These are phyloP conservation scores for Colletotrichum lindemuthianum DNA, from an alignment of 2,329 filamentous ascomycete species.

Conservation along the genomic window DNA sequence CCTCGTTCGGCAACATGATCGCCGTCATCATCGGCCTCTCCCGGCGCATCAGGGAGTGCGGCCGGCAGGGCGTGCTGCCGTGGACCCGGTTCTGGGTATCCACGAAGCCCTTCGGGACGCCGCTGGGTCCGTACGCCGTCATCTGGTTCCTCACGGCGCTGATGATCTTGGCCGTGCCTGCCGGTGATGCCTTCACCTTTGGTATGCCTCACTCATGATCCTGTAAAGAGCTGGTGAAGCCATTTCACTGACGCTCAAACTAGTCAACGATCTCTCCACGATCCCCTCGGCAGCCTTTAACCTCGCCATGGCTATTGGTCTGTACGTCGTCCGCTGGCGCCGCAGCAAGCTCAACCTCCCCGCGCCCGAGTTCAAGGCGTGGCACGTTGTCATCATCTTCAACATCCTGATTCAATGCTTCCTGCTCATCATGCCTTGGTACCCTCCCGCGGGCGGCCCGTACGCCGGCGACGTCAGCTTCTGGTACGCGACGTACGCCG, in stretches of 20 bases:
- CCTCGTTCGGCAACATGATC: slow-evolving; percentile 67
- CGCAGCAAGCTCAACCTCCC: slow-evolving; percentile 61
- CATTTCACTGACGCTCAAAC: neutral
- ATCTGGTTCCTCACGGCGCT: slow-evolving; percentile 67
- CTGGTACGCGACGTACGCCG: slow-evolving; percentile 77
- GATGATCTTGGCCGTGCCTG: slow-evolving; percentile 69
- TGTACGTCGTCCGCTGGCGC: slow-evolving; percentile 66
- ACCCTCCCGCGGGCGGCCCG: slow-evolving; percentile 68
- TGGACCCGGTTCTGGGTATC: slow-evolving; percentile 69
- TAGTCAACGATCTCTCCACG: slow-evolving; percentile 51
- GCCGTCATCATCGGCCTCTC: slow-evolving; percentile 65
- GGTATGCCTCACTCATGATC: slow-evolving; percentile 43
- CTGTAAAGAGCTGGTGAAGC: slow-evolving; percentile 41
- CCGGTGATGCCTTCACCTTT: slow-evolving; percentile 73
- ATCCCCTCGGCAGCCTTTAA: slow-evolving; percentile 70
- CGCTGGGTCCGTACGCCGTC: slow-evolving; percentile 65
- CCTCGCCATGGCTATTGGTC: slow-evolving; percentile 64
- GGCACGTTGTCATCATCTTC: slow-evolving; percentile 68
- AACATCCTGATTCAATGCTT: slow-evolving; percentile 69
- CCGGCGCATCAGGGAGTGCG: slow-evolving; percentile 67
- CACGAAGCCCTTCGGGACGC: slow-evolving; percentile 70
- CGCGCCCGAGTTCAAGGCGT: slow-evolving; percentile 64
- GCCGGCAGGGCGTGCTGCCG: slow-evolving; percentile 69
- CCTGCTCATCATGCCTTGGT: slow-evolving; percentile 77
- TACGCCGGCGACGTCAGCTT: slow-evolving; percentile 75